Conservation (phyloP, 345 rosid genomes). For the Mangifera indica region DNA sequence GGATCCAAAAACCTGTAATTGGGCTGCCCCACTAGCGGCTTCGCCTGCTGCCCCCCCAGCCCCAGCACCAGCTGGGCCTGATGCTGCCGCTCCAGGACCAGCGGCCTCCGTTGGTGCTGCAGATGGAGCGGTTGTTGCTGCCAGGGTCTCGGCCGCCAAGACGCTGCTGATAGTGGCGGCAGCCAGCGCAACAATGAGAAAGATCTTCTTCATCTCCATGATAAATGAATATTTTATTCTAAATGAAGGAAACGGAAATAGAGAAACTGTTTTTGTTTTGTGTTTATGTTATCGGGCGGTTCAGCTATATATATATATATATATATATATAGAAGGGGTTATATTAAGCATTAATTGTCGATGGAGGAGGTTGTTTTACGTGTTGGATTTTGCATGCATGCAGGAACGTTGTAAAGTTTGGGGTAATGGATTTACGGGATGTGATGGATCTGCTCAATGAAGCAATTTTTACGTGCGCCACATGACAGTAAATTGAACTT, state of each 20-base stretch:
- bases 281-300: conserved; percentile 2
- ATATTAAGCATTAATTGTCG: too few relatives aligned
- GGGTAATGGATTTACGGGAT: not conserved
- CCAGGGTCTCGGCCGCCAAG: conserved; percentile 46
- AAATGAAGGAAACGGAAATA: conserved; percentile 2
- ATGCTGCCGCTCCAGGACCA: conserved; percentile 38
- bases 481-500: too few relatives aligned
- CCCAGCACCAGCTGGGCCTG: conserved; percentile 27
- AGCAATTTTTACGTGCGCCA: too few relatives aligned
- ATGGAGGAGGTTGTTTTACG: not conserved
- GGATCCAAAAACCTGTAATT: conserved; percentile 56
- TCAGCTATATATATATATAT: too few relatives aligned
- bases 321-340: too few relatives aligned
- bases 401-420: not conserved
- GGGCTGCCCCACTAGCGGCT: conserved; percentile 28
- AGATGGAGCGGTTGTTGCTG: conserved; percentile 24
- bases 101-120: conserved; percentile 38
- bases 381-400: conserved; percentile 16
- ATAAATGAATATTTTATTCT: not conserved
- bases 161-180: conserved; percentile 58
- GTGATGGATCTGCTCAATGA: too few relatives aligned
- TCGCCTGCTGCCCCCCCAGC: too few relatives aligned
- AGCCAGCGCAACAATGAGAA: conserved; percentile 47
- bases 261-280: not conserved
- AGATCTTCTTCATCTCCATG: conserved; percentile 66